Evolutionary conservation across 169 alveolate genomes (phyloP), one percentile per base, ranked within the genome.

Genomic region (Plasmodium fragile): DNA sequence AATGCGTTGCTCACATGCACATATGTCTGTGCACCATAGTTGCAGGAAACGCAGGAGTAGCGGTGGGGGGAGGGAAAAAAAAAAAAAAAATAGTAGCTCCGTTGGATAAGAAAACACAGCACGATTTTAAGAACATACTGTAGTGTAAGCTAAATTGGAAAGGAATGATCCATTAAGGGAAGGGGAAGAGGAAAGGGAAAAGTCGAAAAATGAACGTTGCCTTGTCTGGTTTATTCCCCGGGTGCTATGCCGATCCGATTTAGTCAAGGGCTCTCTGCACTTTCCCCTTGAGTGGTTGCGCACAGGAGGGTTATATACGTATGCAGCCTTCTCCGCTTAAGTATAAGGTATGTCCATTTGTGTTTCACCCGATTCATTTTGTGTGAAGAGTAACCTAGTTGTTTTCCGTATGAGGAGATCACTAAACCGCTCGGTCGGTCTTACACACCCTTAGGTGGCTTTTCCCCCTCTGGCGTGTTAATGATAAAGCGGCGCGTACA

Each of bases 1-100:
- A 25, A 59, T 22, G 16, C 73, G 73, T 22, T 59, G 5, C 73
- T 22, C 72, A 59, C 13, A 18, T 59, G 34, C 11, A 59, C 11
- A 18, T 59, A 59, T 59, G 34, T 13, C 5, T 52, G 39, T 81
- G 90, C 90, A 81, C 90, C 90, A 16, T 34, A 81, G 73, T 59
- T 81, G 90, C 90, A 81, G 75, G 69, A 34, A 81, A 49, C 34
- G 18, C 69, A 39, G 18, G 1, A 3, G 69, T n/a, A 77, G 45
- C n/a, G 45, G n/a, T n/a, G 45, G 28, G 49, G 49, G 55, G 45
- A 34, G 30, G 11, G 1, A 16, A 77, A 41, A 79, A 55, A 10
- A 79, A 79, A 41, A 79, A 18, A 34, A 8, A 49, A 6, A 22
- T 16, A 41, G 55, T 45, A 5, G 55, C 55, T 11, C 55, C 55